Evolutionary conservation across 805 yeast species (phyloP), one percentile per base, ranked within the genome.

Genomic region (Candida golubevii): DNA sequence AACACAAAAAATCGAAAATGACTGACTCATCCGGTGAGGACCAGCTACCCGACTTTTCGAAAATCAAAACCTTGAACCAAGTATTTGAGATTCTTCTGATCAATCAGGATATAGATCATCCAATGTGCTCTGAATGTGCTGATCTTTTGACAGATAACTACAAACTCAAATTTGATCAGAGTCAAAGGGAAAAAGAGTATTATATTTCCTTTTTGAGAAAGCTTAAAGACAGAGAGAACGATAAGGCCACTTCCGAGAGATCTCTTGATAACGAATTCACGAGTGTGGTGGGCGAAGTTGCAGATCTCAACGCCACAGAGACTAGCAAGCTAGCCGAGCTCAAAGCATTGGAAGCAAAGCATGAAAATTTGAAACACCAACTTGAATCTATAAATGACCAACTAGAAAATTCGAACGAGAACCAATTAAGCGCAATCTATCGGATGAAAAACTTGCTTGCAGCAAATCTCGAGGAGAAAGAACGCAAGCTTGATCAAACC

Each of bases 101-200:
- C 11, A 83, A 85, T 48, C 82, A 83, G 41, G 88, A 83, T 47
- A 74, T 91, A 12, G 95, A 88, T 50, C 74, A 69, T 57, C 99
- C 99, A 0, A 79, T 93, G 12, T 91, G 98, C 55, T 74, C 74
- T 23, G 97, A 90, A 36, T 93, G 99, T 62, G 85, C 93, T 7
- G 79, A 75, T 35, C 60, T 74, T 15, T 63, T 91, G 26, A 69
- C 85, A 9, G 80, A 78, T 8, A 82, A 82, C 45, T 72, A 88
- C 61, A 83, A 82, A 55, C 61, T 68, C 10, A 82, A 82, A 53
- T 85, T 85, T 60, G 91, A 85, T 47, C 85, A 80, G 44, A 77
- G 83, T 6, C 78, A 84, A 14, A 75, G 74, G 49, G 97, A 91
- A 55, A 80, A 91, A 50, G 96, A 89, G 40, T 75, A 79, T 1